Evolutionary conservation across 1,139 yeast genomes (phyloP).

Genomic region (Taphrina betulina): DNA sequence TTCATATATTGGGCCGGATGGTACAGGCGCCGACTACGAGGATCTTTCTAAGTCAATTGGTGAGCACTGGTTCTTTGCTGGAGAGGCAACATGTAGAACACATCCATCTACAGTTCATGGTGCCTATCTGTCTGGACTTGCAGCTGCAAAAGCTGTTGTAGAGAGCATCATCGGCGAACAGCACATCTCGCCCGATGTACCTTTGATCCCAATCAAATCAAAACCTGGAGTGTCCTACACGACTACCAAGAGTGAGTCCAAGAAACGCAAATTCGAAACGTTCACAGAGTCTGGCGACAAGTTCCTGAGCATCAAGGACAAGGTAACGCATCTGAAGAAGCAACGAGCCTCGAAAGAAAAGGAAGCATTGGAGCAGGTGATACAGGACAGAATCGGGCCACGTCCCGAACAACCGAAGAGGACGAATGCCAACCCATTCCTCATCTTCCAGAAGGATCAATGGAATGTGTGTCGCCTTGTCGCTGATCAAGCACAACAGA

Average conservation of each 20-base stretch:
- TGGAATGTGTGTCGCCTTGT: constrained; percentile 48
- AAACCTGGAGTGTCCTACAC: constrained; percentile 27
- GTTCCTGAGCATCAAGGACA: no score
- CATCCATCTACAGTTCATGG: constrained; percentile 52
- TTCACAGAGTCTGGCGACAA: no score
- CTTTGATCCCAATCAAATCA: constrained; percentile 43
- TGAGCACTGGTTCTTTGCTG: constrained; percentile 48
- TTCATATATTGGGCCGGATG: constrained; percentile 49
- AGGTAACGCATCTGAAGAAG: constrained; percentile 32
- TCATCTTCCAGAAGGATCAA: constrained; percentile 49
- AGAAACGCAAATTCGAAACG: neutral
- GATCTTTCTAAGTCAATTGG: constrained; percentile 45
- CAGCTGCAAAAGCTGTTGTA: constrained; percentile 49
- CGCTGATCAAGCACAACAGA: constrained; percentile 45
- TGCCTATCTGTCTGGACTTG: constrained; percentile 49
- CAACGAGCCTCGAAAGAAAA: constrained; percentile 40
- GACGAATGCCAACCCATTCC: constrained; percentile 48
- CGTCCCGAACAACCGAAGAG: constrained; percentile 48
- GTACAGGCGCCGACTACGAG: constrained; percentile 50
- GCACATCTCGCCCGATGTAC: constrained; percentile 44
- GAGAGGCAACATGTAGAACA: constrained; percentile 50
- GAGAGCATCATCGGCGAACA: constrained; percentile 48
- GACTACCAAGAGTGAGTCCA: neutral
- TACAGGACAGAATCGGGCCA: constrained; percentile 44
- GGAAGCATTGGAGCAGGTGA: constrained; percentile 42